Conservation (phyloP, 345 rosid species). For the Hibiscus syriacus region DNA sequence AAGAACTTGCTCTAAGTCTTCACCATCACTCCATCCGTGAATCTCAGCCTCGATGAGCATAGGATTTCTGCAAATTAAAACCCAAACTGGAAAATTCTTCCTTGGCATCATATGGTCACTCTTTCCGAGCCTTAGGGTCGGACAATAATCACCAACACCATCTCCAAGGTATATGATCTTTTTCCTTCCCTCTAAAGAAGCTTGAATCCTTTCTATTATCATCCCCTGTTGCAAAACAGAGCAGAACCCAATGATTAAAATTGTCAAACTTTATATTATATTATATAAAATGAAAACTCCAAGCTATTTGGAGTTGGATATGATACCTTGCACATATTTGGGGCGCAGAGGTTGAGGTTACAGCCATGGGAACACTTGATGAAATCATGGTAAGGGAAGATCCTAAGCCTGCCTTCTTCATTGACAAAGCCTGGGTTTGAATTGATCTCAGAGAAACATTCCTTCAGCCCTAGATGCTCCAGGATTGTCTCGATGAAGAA, state of each 20-base stretch:
- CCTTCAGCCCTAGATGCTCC: too few species aligned
- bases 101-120: too few species aligned
- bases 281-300: background rate
- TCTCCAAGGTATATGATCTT: constrained; percentile 74
- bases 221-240: constrained; percentile 32
- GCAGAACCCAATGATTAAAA: background rate
- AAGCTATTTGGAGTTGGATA: too few species aligned
- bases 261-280: background rate
- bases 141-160: constrained; percentile 80
- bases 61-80: too few species aligned
- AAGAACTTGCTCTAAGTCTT: constrained; percentile 40
- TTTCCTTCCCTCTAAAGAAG: constrained; percentile 42
- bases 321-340: constrained; percentile 97
- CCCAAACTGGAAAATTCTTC: constrained; percentile 76
- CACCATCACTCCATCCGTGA: constrained; percentile 75
- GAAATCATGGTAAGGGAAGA: constrained; percentile 58
- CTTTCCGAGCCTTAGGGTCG: constrained; percentile 67
- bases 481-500: too few species aligned
- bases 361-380: constrained; percentile 54
- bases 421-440: constrained; percentile 65
- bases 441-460: constrained; percentile 73
- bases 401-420: too few species aligned
- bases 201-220: constrained; percentile 57
- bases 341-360: constrained; percentile 42
- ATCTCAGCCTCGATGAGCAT: too few species aligned